Evolutionary conservation across 257 asterid genomes (phyloP).

Genomic region (Solanum peruvianum): DNA sequence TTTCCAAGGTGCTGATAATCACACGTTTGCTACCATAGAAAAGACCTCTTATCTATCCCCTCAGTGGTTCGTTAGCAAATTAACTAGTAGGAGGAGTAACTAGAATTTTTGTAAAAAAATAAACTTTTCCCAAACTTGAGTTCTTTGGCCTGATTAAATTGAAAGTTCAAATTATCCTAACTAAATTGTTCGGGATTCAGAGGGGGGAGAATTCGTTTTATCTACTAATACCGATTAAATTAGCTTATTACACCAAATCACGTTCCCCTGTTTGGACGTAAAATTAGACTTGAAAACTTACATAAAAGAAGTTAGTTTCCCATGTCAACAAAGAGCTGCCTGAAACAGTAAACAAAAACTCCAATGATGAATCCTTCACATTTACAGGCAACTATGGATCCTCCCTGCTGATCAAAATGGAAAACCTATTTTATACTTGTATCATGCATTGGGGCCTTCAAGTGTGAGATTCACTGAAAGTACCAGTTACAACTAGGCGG

Average conservation of each 20-base stretch:
- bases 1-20: not conserved
- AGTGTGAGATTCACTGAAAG: not conserved
- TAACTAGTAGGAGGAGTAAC: not conserved
- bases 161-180: not conserved
- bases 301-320: not conserved
- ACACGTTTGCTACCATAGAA: not conserved
- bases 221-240: not conserved
- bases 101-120: not conserved
- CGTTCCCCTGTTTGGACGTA: not conserved
- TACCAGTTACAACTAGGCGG: not conserved
- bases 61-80: not conserved
- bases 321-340: not conserved
- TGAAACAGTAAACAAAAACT: not conserved
- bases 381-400: not conserved
- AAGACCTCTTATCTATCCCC: not conserved
- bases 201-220: not conserved
- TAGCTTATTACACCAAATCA: not conserved
- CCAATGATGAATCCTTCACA: not conserved
- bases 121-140: not conserved
- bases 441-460: not conserved
- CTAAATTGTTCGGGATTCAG: not conserved
- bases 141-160: not conserved
- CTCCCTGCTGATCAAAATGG: not conserved
- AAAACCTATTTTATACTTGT: not conserved
- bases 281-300: not conserved